Percentiles rank a stretch among this genome's conserved stretches.
Conservation (phyloP, 257 asterid species). For the Handroanthus guayacan region DNA sequence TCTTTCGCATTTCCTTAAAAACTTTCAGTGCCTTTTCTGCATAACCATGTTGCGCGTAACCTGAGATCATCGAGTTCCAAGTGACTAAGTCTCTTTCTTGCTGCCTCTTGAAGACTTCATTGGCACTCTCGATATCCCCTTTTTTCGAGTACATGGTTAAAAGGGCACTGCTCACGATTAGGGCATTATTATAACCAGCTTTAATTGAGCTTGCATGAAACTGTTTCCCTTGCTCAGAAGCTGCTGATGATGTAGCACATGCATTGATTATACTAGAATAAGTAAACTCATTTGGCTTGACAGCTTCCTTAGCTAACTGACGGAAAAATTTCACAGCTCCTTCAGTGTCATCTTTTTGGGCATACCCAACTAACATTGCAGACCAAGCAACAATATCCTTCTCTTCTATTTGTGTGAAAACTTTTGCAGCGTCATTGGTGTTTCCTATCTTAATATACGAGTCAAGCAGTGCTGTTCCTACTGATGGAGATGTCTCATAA, state of each 20-base stretch:
- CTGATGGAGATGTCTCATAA: constrained; percentile 63
- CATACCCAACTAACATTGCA: constrained; percentile 89
- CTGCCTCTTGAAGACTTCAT: constrained; percentile 76
- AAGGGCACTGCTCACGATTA: constrained; percentile 89
- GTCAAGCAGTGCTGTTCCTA: constrained; percentile 86
- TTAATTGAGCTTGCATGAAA: constrained; percentile 80
- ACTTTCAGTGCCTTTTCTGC: constrained; percentile 73
- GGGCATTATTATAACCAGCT: constrained; percentile 55
- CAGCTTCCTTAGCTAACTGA: constrained; percentile 62
- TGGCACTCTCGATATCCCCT: constrained; percentile 86
- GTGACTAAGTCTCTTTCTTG: constrained; percentile 76
- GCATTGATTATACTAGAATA: constrained; percentile 88
- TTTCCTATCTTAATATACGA: constrained; percentile 71
- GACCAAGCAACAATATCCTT: constrained; percentile 96
- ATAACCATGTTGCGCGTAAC: constrained; percentile 92
- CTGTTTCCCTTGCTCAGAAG: constrained; percentile 86
- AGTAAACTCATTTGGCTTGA: constrained; percentile 79
- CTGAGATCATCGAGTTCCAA: constrained; percentile 93
- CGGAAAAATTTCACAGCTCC: constrained; percentile 65
- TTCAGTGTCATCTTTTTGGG: constrained; percentile 66
- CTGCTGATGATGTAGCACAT: constrained; percentile 67
- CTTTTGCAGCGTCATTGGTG: constrained; percentile 62
- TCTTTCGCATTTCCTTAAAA: constrained; percentile 71
- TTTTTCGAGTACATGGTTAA: constrained; percentile 90
- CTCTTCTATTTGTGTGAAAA: constrained; percentile 65